Conservation (phyloP, 2,329 filamentous ascomycete genomes). For the Ophiostoma perfectum region DNA sequence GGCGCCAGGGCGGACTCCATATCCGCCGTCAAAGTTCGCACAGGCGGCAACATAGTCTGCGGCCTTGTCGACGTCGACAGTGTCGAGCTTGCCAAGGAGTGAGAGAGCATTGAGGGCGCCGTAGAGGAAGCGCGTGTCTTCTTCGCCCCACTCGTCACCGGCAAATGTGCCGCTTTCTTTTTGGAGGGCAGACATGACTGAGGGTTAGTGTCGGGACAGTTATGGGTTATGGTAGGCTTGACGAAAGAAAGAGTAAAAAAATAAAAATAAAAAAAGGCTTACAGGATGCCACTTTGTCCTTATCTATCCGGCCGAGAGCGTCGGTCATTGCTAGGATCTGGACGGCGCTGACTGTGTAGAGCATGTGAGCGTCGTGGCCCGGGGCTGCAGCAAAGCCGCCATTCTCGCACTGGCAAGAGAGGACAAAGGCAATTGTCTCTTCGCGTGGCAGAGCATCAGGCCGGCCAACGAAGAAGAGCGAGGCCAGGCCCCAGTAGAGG, state of each 20-base stretch:
- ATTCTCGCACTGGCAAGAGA: constrained; percentile 82
- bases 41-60: constrained; percentile 75
- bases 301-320: constrained; percentile 64
- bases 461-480: constrained; percentile 75
- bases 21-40: constrained; percentile 90
- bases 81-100: constrained; percentile 64
- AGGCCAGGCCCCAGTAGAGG: constrained; percentile 91
- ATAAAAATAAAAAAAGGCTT: constrained; percentile 38
- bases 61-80: constrained; percentile 75
- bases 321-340: constrained; percentile 86
- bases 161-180: constrained; percentile 78
- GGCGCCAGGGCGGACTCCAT: constrained; percentile 80
- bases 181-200: constrained; percentile 76
- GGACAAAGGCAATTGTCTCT: constrained; percentile 84
- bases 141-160: constrained; percentile 94
- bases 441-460: constrained; percentile 76
- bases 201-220: too few relatives aligned
- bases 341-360: constrained; percentile 91
- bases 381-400: constrained; percentile 94
- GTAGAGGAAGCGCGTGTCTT: constrained; percentile 91
- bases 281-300: constrained; percentile 75
- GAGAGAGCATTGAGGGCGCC: constrained; percentile 85
- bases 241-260: constrained; percentile 9
- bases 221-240: constrained; percentile 22
- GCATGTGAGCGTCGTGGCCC: constrained; percentile 90